phyloP scores from a whole-genome alignment of 2,329 filamentous ascomycete species.

The Onygena corvina region DNA sequence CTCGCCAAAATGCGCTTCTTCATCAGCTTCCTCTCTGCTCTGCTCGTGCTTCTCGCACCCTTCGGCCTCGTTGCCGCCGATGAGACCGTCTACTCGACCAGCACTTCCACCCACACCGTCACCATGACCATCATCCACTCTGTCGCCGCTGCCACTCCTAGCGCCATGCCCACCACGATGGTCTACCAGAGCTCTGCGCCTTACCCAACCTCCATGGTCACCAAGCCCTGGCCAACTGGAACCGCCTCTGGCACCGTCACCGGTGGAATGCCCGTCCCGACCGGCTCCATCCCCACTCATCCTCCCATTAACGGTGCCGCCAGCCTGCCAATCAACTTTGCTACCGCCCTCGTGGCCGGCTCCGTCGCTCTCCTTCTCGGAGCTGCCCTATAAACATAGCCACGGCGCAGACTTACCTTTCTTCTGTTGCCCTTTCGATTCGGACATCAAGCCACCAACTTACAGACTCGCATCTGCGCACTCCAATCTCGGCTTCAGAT shows the following conservation, averaged over 20 bases:
- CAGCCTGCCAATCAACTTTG: slow-evolving; percentile 16
- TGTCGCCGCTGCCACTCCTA: slow-evolving; percentile 14
- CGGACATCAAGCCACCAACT: too few relatives aligned
- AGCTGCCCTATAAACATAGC: slow-evolving; percentile 22
- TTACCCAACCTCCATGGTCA: slow-evolving; percentile 4
- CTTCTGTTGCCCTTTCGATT: background rate
- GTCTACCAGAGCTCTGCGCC: background rate
- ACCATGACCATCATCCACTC: slow-evolving; percentile 22
- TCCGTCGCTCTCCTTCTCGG: slow-evolving; percentile 30
- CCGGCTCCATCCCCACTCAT: slow-evolving; percentile 5
- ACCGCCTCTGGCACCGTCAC: slow-evolving; percentile 1
- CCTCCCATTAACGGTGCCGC: slow-evolving; percentile 15
- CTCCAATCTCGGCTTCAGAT: background rate
- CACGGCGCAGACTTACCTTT: background rate
- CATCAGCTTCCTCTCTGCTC: slow-evolving; percentile 23
- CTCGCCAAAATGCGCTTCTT: slow-evolving; percentile 30
- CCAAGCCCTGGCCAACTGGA: background rate
- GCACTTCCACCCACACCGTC: slow-evolving; percentile 37
- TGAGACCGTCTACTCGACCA: slow-evolving; percentile 27
- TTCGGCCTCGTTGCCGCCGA: slow-evolving; percentile 23
- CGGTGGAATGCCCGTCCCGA: background rate
- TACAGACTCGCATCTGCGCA: background rate
- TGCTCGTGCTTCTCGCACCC: slow-evolving; percentile 25
- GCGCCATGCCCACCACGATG: slow-evolving; percentile 16
- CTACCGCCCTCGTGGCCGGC: slow-evolving; percentile 27